A percentile compares a stretch with the other conserved stretches of the same genome.
Conservation (phyloP, 2,329 filamentous ascomycete species). For the Cyanodermella asteris region DNA sequence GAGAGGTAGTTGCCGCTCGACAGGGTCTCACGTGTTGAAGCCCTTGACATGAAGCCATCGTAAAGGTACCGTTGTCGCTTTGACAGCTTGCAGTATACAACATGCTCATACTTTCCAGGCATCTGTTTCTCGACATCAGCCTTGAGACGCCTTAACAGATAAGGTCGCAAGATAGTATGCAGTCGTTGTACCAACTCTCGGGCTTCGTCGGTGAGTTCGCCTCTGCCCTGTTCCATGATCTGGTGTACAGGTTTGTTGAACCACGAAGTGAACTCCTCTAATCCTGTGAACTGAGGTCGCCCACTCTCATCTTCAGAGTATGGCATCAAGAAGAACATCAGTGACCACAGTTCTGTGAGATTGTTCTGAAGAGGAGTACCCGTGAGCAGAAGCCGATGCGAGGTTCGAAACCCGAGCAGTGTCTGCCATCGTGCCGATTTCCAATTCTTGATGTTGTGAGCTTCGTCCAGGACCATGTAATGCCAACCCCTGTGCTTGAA, state of each 20-base stretch:
- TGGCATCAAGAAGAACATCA: constrained; percentile 91
- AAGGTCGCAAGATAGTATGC: constrained; percentile 81
- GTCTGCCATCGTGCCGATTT: constrained; percentile 95
- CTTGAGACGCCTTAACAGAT: constrained; percentile 75
- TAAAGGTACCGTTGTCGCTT: constrained; percentile 91
- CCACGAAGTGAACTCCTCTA: constrained; percentile 93
- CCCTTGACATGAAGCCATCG: constrained; percentile 81
- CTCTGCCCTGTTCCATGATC: constrained; percentile 81
- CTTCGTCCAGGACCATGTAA: constrained; percentile 94
- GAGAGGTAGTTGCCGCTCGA: constrained; percentile 89
- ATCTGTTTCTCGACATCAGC: constrained; percentile 98
- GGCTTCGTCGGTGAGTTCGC: constrained; percentile 85
- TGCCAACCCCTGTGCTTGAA: constrained; percentile 90
- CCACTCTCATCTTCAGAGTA: constrained; percentile 52
- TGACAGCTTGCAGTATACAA: constrained; percentile 84
- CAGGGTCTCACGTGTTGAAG: constrained; percentile 72
- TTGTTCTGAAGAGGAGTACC: constrained; percentile 96
- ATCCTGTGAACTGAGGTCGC: constrained; percentile 71
- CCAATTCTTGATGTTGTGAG: constrained; percentile 99
- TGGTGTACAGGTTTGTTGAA: constrained; percentile 90
- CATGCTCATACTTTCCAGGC: constrained; percentile 93
- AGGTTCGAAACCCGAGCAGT: constrained; percentile 78
- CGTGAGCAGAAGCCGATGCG: constrained; percentile 66
- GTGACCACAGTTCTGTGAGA: constrained; percentile 85
- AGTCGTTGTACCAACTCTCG: constrained; percentile 80